Conservation (phyloP, 2,329 filamentous ascomycete species). For the Diaporthe humulicola region DNA sequence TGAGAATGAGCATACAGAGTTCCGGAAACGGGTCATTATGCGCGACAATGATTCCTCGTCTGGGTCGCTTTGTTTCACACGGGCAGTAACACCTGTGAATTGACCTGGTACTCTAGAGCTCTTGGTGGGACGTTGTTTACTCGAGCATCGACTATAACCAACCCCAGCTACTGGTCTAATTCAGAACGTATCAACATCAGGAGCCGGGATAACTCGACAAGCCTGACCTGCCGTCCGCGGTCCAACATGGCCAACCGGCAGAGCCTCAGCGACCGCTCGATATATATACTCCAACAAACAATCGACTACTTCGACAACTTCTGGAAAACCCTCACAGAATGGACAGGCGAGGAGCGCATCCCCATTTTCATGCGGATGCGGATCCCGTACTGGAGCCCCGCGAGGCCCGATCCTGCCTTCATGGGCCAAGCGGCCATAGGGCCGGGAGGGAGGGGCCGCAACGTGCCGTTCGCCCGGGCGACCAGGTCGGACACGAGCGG, state of each 20-base stretch:
- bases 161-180: no score
- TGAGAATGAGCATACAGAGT: neutral
- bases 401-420: slow-evolving; percentile 13
- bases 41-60: neutral
- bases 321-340: neutral
- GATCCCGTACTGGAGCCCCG: neutral
- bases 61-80: neutral
- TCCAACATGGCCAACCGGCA: slow-evolving; percentile 5
- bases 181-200: neutral
- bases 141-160: neutral
- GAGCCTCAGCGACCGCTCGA: neutral
- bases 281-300: slow-evolving; percentile 7
- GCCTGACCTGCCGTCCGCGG: neutral
- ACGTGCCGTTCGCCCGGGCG: neutral
- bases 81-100: no score
- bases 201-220: no score
- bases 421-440: no score
- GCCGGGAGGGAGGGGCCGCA: neutral
- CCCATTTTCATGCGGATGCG: neutral
- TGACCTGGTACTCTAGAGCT: neutral
- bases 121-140: neutral
- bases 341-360: neutral
- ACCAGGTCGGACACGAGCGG: neutral
- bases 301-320: slow-evolving; percentile 22
- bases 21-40: neutral